Evolutionary conservation across 805 yeast species (phyloP), one percentile per base, ranked within the genome.

Genomic region (Yamadazyma paraphyllophila): DNA sequence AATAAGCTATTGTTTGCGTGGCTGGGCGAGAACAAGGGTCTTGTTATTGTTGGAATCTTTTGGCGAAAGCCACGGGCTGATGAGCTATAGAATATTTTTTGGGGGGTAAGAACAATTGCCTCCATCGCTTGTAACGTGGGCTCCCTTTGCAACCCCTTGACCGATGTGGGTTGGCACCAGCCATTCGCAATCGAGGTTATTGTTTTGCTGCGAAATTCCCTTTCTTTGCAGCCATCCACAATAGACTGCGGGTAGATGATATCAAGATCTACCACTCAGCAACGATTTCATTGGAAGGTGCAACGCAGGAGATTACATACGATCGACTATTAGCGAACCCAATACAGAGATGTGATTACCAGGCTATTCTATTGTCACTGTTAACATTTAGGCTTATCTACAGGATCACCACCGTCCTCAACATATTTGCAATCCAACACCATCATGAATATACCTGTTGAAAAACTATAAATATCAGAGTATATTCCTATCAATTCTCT

Each of bases 11-110:
- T 37, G 40, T 37, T 25, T 13, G 40, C 32, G 39, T 17, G 9
- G 36, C 24, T 13, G 36, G 27, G 13, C 29, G 27, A 36, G 13
- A 37, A 25, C 24, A 26, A 37, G 40, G 40, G 40, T 37, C 40
- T 37, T 10, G 7, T n/a, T 13, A 12, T 26, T 26, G 32, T 36
- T 24, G 40, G 40, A 13, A 25, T 12, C 5, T 25, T n/a, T 37
- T 17, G 24, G 40, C 32, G 32, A 8, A 2, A 3, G 20, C 32
- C 32, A 37, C 32, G 27, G 39, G 39, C 29, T n/a, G 39, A 36
- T 34, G 36, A 34, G 20, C 10, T 33, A 33, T 14, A n/a, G 24
- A 20, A 4, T 20, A 20, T 3, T 20, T 20, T 20, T 3, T 20
- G 3, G 24, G 24, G n/a, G 24, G 24, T 20, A 4, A 20, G 33